Evolutionary conservation across 2,329 filamentous ascomycete genomes (phyloP).

Genomic region (Colletotrichum caudatum): DNA sequence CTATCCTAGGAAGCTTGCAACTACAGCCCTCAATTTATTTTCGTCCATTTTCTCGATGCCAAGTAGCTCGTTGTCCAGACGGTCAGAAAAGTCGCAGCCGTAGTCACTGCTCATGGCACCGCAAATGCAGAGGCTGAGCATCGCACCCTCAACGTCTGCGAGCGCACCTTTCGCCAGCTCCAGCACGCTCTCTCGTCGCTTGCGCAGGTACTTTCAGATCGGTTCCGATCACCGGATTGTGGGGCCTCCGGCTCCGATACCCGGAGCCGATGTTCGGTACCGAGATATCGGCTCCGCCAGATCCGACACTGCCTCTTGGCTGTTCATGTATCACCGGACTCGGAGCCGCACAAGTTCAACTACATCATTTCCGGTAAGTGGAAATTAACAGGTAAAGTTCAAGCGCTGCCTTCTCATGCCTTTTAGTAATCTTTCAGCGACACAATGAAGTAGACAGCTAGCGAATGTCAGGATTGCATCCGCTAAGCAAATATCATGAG

Average conservation of each 20-base stretch:
- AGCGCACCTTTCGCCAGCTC: conserved; percentile 2
- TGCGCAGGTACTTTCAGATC: neutral
- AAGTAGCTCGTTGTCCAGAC: neutral
- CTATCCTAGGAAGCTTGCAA: neutral
- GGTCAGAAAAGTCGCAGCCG: conserved; percentile 4
- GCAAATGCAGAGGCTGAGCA: conserved; percentile 3
- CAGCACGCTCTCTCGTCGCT: conserved; percentile 44
- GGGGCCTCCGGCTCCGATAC: neutral
- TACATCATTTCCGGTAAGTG: too few species aligned
- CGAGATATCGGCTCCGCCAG: conserved; percentile 2
- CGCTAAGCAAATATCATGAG: too few species aligned
- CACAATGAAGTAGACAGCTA: too few species aligned
- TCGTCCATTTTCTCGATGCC: conserved; percentile 1
- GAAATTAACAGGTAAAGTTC: too few species aligned
- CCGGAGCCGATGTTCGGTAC: neutral
- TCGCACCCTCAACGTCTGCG: conserved; percentile 12
- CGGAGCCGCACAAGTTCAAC: too few species aligned
- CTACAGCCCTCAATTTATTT: neutral
- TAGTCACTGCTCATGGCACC: neutral
- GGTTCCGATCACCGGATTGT: neutral
- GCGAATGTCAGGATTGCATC: too few species aligned
- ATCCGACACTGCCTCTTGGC: neutral
- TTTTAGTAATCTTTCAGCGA: too few species aligned
- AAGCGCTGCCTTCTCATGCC: too few species aligned
- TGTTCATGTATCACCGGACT: too few species aligned